Evolutionary conservation across 805 yeast species (phyloP), one percentile per base, ranked within the genome.

Genomic region (Tetrapisispora arboricola): DNA sequence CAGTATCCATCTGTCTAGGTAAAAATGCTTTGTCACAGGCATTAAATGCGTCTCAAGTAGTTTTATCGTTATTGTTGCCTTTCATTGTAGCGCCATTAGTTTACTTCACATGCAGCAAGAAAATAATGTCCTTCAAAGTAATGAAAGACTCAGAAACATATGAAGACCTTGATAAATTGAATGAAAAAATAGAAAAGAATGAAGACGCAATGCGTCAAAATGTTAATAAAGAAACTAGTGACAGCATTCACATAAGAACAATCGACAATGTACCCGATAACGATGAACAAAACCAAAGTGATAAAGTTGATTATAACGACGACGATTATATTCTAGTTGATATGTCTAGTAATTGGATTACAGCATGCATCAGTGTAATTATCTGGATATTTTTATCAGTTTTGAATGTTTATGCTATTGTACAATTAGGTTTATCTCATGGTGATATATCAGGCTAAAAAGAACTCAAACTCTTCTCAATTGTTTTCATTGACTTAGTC

Each of bases 31-130:
- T 87, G 41, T 68, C 78, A 9, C 63, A 68, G 10, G 86, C 94
- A 0, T 70, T 87, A 48, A 87, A 86, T 53, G 76, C 84, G n/a
- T 78, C 92, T 0, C 96, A 87, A 62, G 92, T 87, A 16, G 78
- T 84, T 1, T 67, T 87, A 38, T 84, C 95, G 2, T 71, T 88
- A 39, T 69, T 88, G 35, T 68, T 87, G 43, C 96, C 96, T 9
- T 80, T 87, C 48, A 70, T 85, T 33, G 76, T 88, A 8, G 90
- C 94, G 1, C 96, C 96, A 6, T 66, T 87, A 55, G 75, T 87
- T 36, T 87, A 78, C 54, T 82, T 87, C 60, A 88, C 96, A 1
- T 75, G 84, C 38, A 71, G 68, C 39, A 78, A 75, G 51, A 58
- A 71, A 12, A 72, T 81, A 36, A 87, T 88, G 96, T 67, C 63